Evolutionary conservation across 2,329 filamentous ascomycete species (phyloP), one percentile per base, ranked within the genome.

Genomic region (Penicillium sp.): DNA sequence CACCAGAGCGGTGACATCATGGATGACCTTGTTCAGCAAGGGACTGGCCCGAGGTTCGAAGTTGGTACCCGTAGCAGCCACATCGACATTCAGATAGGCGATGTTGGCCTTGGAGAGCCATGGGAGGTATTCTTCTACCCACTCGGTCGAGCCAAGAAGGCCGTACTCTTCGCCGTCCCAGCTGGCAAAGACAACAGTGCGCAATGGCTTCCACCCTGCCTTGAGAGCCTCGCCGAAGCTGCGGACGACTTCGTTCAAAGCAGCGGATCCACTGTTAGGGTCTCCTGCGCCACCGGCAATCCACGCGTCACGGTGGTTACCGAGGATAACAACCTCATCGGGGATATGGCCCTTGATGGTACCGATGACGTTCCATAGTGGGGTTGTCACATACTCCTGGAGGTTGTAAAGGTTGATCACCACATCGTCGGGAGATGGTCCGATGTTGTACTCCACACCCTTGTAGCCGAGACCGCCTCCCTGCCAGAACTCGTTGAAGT

Each of bases 221-320:
- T 86, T 81, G 2, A 92, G 73, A 7, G 90, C 89, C 59, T 84
- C 79, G 25, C 89, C 89, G 62, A 94, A 90, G 49, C 86, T 86
- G 53, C 89, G 84, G 50, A 93, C 83, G 1, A 93, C 86, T 66
- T 96, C 91, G 63, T 91, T 92, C 44, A 96, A 74, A 0, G 88
- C 85, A 4, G 91, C 89, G 17, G 89, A 92, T 60, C 91, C 91
- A 61, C 88, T 90, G 78, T 93, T 93, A 1, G 91, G 91, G 66
- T 96, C 91, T 13, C 82, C 89, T 17, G 90, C 89, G 25, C 91
- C 90, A n/a, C 91, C 91, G 21, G 88, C 87, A 67, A 93, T 88
- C 91, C 91, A 96, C 0, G 93, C 90, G 75, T 96, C 92, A 35
- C 92, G 86, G 70, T 96, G 93, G 69, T 96, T 96, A n/a, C 93